Conservation (phyloP, 169 alveolate species). For the Plasmodium gallinaceum region DNA sequence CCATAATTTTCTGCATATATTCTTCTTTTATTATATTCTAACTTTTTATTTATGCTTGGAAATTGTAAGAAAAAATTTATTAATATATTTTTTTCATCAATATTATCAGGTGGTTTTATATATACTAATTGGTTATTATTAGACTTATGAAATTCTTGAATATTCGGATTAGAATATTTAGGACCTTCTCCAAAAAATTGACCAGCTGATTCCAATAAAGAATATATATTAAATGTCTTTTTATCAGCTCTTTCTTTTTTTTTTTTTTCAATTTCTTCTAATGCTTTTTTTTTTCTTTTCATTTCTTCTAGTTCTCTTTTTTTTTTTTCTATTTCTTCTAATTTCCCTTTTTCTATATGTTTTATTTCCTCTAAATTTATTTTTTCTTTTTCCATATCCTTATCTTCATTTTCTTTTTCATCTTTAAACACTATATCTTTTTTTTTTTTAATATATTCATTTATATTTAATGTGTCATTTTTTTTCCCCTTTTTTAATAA, state of each 20-base stretch:
- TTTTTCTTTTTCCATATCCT: conserved; percentile 25
- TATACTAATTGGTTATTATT: conserved; percentile 73
- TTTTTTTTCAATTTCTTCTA: conserved; percentile 71
- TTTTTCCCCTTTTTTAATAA: conserved; percentile 47
- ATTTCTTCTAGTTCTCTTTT: conserved; percentile 30
- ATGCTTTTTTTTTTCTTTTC: conserved; percentile 50
- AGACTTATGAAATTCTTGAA: conserved; percentile 60
- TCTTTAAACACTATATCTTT: neutral
- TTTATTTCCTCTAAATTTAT: conserved; percentile 19
- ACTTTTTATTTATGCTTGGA: conserved; percentile 59
- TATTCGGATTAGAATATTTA: conserved; percentile 73
- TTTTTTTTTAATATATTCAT: neutral
- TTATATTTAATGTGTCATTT: conserved; percentile 18
- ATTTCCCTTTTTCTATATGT: conserved; percentile 3
- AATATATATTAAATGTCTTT: conserved; percentile 46
- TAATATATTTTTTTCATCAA: conserved; percentile 53
- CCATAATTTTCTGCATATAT: conserved; percentile 77
- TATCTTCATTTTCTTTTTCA: neutral
- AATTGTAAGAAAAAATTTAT: conserved; percentile 71
- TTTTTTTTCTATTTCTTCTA: neutral
- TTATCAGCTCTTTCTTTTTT: conserved; percentile 68
- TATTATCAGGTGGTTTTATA: conserved; percentile 60
- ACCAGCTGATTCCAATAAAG: conserved; percentile 72
- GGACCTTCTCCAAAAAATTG: conserved; percentile 78
- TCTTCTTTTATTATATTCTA: conserved; percentile 70